A percentile compares a stretch with the other conserved stretches of the same genome.
Conservation (phyloP, 1,139 yeast species). For the Suhomyces ambrosiae region DNA sequence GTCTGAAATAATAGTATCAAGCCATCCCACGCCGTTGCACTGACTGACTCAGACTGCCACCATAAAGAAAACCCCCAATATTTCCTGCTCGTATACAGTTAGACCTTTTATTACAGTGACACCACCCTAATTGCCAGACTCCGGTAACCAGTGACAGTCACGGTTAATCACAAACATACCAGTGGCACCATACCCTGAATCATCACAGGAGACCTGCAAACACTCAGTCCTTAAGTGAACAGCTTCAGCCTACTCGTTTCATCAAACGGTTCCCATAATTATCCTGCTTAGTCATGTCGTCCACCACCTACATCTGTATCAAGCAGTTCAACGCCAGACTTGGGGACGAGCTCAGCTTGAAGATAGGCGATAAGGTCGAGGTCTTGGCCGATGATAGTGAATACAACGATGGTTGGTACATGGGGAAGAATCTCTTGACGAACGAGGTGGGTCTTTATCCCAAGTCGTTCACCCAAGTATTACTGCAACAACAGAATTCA, state of each 20-base stretch:
- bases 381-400: constrained; percentile 91
- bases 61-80: too few species aligned
- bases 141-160: too few species aligned
- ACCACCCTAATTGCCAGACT: too few species aligned
- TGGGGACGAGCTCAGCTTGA: constrained; percentile 83
- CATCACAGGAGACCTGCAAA: too few species aligned
- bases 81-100: too few species aligned
- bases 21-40: too few species aligned
- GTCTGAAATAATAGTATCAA: too few species aligned
- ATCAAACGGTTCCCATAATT: not conserved
- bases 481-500: constrained; percentile 23
- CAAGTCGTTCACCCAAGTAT: constrained; percentile 69
- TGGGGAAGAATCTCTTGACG: constrained; percentile 76
- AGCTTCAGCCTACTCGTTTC: not conserved
- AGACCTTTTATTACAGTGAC: too few species aligned
- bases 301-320: constrained; percentile 55
- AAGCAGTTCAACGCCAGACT: constrained; percentile 85
- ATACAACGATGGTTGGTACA: constrained; percentile 97
- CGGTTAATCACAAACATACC: too few species aligned
- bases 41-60: too few species aligned
- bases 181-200: too few species aligned
- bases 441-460: constrained; percentile 87
- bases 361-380: constrained; percentile 83
- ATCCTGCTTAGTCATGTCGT: constrained; percentile 13
- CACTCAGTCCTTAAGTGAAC: too few species aligned